Evolutionary conservation across 257 asterid genomes (phyloP), one percentile per base, ranked within the genome.

Genomic region (Solanum acaule): DNA sequence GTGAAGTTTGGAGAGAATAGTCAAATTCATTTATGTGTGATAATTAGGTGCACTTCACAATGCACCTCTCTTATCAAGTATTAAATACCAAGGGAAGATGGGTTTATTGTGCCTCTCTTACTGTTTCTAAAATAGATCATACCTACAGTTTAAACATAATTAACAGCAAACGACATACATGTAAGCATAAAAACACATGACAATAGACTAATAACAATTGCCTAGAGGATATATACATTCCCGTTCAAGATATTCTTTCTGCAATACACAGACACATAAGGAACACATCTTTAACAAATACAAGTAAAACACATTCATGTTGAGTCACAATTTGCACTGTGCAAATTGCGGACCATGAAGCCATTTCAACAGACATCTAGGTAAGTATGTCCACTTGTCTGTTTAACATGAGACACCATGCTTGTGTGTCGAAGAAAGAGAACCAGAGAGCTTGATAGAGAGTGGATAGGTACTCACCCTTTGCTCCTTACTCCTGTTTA

Each of bases 161-260:
- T 37, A 76, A 76, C 83, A 38, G 59, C 11, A 76, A 38, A 76
- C 38, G 83, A 5, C 31, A 75, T 34, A 1, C 82, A 75, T 76
- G 56, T 42, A 46, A 77, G 35, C 61, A 77, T 56, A 14, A n/a
- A 40, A 8, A 78, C 84, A n/a, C 84, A 25, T n/a, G 33, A 78
- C 33, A 75, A 76, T 37, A n/a, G n/a, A n/a, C n/a, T n/a, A 75
- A 23, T 76, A 37, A 12, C 23, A 37, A 7, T 37, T 76, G 29
- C 6, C 23, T 49, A 38, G 33, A 76, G 18, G 83, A 37, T 23
- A 76, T 6, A 76, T 6, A 23, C 38, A 38, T 38, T 76, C 56
- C 22, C 93, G 93, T 77, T 97, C 98, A 76, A 97, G 96, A 92
- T 93, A 95, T 91, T 97, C 93, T 92, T 93, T 97, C 99, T 97